Evolutionary conservation across 169 alveolate genomes (phyloP), one percentile per base, ranked within the genome.

Genomic region (Babesia ovis): DNA sequence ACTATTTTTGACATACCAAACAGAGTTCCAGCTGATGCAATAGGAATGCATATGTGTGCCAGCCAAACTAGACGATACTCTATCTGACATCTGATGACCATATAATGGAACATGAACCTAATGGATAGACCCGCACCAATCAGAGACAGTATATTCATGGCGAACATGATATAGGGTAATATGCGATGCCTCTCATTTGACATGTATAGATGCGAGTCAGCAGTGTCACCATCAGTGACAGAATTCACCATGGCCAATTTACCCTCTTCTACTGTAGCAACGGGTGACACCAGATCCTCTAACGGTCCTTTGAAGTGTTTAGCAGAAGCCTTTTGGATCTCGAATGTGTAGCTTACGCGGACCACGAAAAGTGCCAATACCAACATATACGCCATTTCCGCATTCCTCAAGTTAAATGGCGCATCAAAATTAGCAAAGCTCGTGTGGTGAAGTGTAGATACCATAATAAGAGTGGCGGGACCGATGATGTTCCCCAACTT

Each of bases 91-190:
- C 42, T 34, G 42, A 50, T n/a, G 22, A 77, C 41, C 81, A 77
- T 42, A 62, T 68, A 77, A 14, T 67, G 48, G 56, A 41, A 32
- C 86, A 77, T 66, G 58, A 68, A 50, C 50, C 86, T 77, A 16
- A 77, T 77, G 14, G 86, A 77, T 11, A 64, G 54, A 20, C 86
- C 86, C 23, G 86, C 75, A 0, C 86, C 86, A 32, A 77, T 46
- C 8, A 71, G 70, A 4, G 81, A 55, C 32, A 77, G 31, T 4
- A 53, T 34, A 66, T 77, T 77, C 41, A 31, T 59, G 25, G 59
- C 43, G 57, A 77, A 55, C n/a, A 77, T 68, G 55, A 64, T 56
- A 46, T 61, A 68, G 8, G 86, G 86, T 6, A 77, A 51, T 18
- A 48, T 29, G 34, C 43, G 20, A 39, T 77, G 51, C 20, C 74